A percentile compares a stretch with the other conserved stretches of the same genome.
Conservation (phyloP, 2,329 filamentous ascomycete species). For the Cladophialophora bantiana region DNA sequence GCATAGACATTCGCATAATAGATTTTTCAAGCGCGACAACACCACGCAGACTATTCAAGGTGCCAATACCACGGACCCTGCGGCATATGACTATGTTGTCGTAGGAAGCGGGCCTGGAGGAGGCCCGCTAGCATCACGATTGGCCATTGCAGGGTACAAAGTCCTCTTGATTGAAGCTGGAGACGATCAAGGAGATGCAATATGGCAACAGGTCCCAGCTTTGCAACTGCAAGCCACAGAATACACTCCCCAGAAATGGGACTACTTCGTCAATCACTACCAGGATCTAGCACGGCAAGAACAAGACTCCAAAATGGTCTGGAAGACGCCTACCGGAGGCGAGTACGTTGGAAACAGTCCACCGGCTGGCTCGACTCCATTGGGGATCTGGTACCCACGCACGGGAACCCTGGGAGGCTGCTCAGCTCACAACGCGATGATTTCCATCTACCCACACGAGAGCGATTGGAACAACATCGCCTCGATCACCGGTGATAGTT, state of each 20-base stretch:
- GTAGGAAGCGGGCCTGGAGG: conserved; percentile 49
- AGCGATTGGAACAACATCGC: conserved; percentile 67
- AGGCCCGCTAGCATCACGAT: conserved; percentile 47
- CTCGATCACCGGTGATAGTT: conserved; percentile 64
- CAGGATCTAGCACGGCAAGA: conserved; percentile 43
- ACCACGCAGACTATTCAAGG: conserved; percentile 11
- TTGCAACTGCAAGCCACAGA: conserved; percentile 44
- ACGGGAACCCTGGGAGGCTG: conserved; percentile 65
- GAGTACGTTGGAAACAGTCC: conserved; percentile 63
- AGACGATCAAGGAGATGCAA: conserved; percentile 45
- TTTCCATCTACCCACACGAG: conserved; percentile 65
- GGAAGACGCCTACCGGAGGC: conserved; percentile 54
- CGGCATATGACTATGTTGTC: conserved; percentile 49
- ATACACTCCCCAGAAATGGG: conserved; percentile 45
- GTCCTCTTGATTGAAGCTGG: conserved; percentile 51
- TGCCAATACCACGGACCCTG: conserved; percentile 11
- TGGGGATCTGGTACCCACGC: conserved; percentile 66
- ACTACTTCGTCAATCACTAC: conserved; percentile 49
- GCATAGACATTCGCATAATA: conserved; percentile 21
- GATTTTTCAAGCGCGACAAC: conserved; percentile 16
- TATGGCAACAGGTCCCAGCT: conserved; percentile 44
- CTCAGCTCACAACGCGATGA: conserved; percentile 67
- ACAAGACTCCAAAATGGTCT: conserved; percentile 50
- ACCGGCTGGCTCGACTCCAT: conserved; percentile 58
- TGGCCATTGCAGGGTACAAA: conserved; percentile 47